Evolutionary conservation across 805 yeast species (phyloP).

Genomic region (Yamadazyma tumulicola): DNA sequence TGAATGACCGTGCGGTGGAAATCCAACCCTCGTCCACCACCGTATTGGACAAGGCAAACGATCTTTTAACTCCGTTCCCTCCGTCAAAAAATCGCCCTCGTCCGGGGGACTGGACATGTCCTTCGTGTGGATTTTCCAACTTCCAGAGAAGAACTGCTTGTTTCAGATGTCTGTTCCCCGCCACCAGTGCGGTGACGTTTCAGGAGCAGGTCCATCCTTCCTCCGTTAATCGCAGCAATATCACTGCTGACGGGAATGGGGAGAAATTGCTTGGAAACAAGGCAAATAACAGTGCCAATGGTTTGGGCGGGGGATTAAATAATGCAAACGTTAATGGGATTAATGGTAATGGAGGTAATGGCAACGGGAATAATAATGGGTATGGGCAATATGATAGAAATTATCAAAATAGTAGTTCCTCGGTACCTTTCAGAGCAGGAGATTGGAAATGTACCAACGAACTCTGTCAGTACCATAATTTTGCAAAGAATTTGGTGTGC

Average conservation of each 20-base stretch:
- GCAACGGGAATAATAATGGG: constrained; percentile 9
- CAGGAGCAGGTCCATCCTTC: constrained; percentile 54
- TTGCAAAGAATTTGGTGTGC: constrained; percentile 86
- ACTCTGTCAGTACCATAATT: constrained; percentile 81
- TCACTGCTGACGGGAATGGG: constrained; percentile 8
- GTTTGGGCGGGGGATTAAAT: constrained; percentile 3
- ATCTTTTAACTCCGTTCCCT: constrained; percentile 80
- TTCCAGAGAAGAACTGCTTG: constrained; percentile 93
- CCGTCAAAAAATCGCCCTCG: constrained; percentile 82
- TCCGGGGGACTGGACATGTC: constrained; percentile 99
- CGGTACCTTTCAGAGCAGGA: constrained; percentile 94
- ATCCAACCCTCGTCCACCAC: constrained; percentile 81
- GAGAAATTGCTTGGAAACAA: constrained; percentile 14
- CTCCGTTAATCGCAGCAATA: constrained; percentile 2
- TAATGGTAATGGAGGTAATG: neutral
- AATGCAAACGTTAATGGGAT: constrained; percentile 9
- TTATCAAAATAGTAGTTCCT: constrained; percentile 20
- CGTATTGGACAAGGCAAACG: constrained; percentile 79
- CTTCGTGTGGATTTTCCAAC: constrained; percentile 91
- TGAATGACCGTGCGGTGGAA: constrained; percentile 74
- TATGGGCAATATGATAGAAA: constrained; percentile 15
- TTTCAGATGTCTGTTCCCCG: constrained; percentile 88
- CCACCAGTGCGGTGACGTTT: constrained; percentile 65
- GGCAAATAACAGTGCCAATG: constrained; percentile 7
- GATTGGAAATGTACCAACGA: constrained; percentile 91